Percentiles rank a stretch among this genome's conserved stretches.
Evolutionary conservation across 495 filamentous ascomycete genomes (phyloP).

Genomic region (Penicillium verhagenii): DNA sequence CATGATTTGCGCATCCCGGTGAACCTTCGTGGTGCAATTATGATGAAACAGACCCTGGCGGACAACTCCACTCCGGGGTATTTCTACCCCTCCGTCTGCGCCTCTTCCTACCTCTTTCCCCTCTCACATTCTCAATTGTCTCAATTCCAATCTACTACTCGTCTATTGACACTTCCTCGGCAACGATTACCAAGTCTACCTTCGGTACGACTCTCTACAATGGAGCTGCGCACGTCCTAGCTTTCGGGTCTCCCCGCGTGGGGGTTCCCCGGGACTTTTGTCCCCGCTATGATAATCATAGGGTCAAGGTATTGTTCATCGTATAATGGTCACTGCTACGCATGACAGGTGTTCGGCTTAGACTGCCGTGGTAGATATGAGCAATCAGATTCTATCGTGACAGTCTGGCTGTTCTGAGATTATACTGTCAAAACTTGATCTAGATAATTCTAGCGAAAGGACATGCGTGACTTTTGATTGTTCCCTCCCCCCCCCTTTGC

Average conservation of each 20-base stretch:
- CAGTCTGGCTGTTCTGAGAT: constrained; percentile 55
- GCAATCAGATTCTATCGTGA: not conserved
- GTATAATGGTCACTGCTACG: constrained; percentile 53
- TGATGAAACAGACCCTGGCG: constrained; percentile 7
- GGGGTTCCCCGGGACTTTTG: constrained; percentile 18
- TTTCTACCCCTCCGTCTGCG: constrained; percentile 20
- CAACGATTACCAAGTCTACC: constrained; percentile 11
- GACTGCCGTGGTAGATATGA: constrained; percentile 2
- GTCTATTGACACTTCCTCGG: not conserved
- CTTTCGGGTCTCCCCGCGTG: not conserved
- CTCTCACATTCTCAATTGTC: not conserved
- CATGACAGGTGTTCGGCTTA: constrained; percentile 59
- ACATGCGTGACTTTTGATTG: constrained; percentile 65
- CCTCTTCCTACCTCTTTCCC: not conserved
- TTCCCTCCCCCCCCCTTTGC: constrained; percentile 39
- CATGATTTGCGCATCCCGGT: constrained; percentile 14
- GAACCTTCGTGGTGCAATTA: constrained; percentile 13
- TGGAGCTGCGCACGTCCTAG: constrained; percentile 36
- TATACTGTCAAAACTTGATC: constrained; percentile 77
- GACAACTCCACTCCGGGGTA: constrained; percentile 15
- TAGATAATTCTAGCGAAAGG: constrained; percentile 83
- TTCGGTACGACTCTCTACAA: constrained; percentile 40
- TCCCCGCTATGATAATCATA: constrained; percentile 36
- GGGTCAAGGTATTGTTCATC: constrained; percentile 59
- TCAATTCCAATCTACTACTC: not conserved